These are phyloP conservation scores for Entamoeba dispar DNA, from an alignment of 208 protist genomes.

Conservation along the genomic window DNA sequence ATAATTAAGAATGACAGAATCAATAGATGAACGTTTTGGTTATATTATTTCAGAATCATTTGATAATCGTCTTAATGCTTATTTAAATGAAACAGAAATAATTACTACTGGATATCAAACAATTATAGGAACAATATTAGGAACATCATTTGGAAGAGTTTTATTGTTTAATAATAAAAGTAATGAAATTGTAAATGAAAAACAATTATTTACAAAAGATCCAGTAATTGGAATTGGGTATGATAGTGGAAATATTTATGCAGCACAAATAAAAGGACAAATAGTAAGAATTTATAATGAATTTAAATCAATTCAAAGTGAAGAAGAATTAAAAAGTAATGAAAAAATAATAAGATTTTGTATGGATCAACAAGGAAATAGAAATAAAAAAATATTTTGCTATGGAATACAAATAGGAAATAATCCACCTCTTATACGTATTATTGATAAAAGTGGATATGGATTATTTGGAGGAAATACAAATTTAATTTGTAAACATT, in stretches of 20 bases:
- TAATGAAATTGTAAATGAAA: not conserved
- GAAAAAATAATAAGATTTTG: not conserved
- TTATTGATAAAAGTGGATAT: not conserved
- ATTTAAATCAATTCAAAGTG: not conserved
- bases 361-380: not conserved
- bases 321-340: not conserved
- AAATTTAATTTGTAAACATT: not conserved
- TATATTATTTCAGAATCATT: not conserved
- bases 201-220: not conserved
- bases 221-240: not conserved
- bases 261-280: not conserved
- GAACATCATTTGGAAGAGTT: not conserved
- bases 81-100: not conserved
- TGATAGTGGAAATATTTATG: not conserved
- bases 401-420: not conserved
- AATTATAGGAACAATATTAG: not conserved
- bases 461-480: not conserved
- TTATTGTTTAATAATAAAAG: not conserved
- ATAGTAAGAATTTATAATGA: not conserved
- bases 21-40: not conserved
- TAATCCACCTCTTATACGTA: not conserved
- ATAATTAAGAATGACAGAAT: not conserved
- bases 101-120: not conserved
- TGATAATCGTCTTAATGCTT: not conserved
- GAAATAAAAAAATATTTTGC: not conserved